Evolutionary conservation across 2,329 filamentous ascomycete species (phyloP).

Genomic region (Trichoderma gracile): DNA sequence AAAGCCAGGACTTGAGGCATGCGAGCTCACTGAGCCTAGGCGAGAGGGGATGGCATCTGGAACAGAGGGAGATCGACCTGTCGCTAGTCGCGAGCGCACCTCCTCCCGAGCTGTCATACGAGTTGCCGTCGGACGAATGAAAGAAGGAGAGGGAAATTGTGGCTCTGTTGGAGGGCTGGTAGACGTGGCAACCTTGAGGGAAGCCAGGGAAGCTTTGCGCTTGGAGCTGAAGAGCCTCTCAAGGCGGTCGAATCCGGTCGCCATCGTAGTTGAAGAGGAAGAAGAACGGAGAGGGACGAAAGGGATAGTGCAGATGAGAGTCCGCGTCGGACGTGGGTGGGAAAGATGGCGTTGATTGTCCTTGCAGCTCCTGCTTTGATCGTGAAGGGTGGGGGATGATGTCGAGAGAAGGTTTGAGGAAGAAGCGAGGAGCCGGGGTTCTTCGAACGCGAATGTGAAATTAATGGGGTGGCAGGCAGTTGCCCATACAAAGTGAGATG

Average conservation of each 20-base stretch:
- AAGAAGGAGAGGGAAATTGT: slow-evolving; percentile 54
- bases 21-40: slow-evolving; percentile 24
- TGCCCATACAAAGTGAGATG: slow-evolving; percentile 21
- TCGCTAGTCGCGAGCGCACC: slow-evolving; percentile 36
- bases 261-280: slow-evolving; percentile 41
- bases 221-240: slow-evolving; percentile 55
- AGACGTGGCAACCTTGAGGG: slow-evolving; percentile 31
- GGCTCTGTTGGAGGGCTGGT: slow-evolving; percentile 34
- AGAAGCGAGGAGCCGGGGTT: not conserved
- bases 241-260: slow-evolving; percentile 51
- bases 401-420: not conserved
- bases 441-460: slow-evolving; percentile 2
- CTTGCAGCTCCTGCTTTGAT: not conserved
- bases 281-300: not conserved
- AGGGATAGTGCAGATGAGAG: slow-evolving; percentile 4
- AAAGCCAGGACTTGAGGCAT: slow-evolving; percentile 22
- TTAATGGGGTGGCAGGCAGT: slow-evolving; percentile 23
- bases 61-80: slow-evolving; percentile 36
- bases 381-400: not conserved
- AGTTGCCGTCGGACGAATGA: slow-evolving; percentile 55
- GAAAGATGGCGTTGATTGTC: not conserved
- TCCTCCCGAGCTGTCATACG: slow-evolving; percentile 61
- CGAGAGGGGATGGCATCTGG: slow-evolving; percentile 25
- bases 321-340: not conserved
- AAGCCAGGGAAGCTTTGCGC: slow-evolving; percentile 38